phyloP scores from a whole-genome alignment of 768 basidiomycete species.

The Tephrocybe rancida region DNA sequence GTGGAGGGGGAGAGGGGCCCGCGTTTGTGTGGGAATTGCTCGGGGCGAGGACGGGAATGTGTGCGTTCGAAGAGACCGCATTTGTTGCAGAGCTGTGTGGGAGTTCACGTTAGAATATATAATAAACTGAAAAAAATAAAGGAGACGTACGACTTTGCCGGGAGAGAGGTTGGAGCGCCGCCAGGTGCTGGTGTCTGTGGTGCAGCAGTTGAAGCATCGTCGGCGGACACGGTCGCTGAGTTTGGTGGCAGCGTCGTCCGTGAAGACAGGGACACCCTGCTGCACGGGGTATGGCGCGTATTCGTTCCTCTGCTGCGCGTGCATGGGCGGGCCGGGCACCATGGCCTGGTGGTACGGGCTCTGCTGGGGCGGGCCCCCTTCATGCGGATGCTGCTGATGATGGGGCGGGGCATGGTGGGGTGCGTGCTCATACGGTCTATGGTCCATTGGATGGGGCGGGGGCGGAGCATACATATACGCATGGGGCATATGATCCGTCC shows the following conservation, averaged over 20 bases:
- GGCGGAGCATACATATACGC: constrained; percentile 37
- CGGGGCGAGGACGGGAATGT: constrained; percentile 75
- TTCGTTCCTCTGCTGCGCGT: neutral
- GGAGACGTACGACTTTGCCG: constrained; percentile 66
- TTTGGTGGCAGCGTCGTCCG: constrained; percentile 82
- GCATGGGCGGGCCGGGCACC: constrained; percentile 14
- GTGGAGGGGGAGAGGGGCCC: constrained; percentile 62
- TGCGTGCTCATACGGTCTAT: constrained; percentile 25
- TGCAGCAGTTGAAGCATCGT: constrained; percentile 84
- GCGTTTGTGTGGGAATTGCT: constrained; percentile 81
- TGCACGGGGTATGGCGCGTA: constrained; percentile 32
- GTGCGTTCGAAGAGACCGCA: constrained; percentile 83
- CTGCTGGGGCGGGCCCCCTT: constrained; percentile 12
- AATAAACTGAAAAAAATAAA: neutral
- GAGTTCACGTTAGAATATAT: constrained; percentile 25
- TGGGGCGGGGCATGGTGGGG: constrained; percentile 13
- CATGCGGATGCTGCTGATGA: too few species aligned
- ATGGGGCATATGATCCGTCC: constrained; percentile 25
- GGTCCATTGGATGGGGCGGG: constrained; percentile 25
- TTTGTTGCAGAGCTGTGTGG: constrained; percentile 60
- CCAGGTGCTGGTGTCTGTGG: constrained; percentile 86
- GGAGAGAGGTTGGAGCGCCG: constrained; percentile 74
- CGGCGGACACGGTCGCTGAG: constrained; percentile 75
- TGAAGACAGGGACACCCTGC: constrained; percentile 40
- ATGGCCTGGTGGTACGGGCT: constrained; percentile 16